These are phyloP conservation scores for Endocalyx cinctus DNA, from an alignment of 2,329 filamentous ascomycete genomes.

Conservation along the genomic window DNA sequence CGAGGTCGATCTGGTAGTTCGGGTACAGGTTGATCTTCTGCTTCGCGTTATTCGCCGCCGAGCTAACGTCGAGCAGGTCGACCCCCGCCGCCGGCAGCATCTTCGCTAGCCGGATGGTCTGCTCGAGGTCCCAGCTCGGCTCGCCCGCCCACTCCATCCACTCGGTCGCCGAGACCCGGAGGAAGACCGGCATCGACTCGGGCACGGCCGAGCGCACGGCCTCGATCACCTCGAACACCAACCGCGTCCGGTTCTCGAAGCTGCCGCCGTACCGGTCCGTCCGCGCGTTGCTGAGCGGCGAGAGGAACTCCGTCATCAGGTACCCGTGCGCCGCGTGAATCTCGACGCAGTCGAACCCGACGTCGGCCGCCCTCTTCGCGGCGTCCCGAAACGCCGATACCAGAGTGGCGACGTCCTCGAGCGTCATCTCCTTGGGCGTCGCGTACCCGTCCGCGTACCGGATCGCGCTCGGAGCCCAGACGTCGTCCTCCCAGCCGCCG, in stretches of 20 bases:
- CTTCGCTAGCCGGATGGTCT: slow-evolving; percentile 56
- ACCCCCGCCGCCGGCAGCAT: slow-evolving; percentile 59
- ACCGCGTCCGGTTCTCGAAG: slow-evolving; percentile 66
- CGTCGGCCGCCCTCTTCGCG: slow-evolving; percentile 32
- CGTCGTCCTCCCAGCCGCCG: slow-evolving; percentile 34
- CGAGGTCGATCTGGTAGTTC: slow-evolving; percentile 63
- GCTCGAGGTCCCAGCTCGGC: slow-evolving; percentile 56
- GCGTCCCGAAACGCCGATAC: slow-evolving; percentile 31
- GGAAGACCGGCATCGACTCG: slow-evolving; percentile 59
- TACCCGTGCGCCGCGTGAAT: slow-evolving; percentile 80
- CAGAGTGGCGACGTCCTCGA: slow-evolving; percentile 29
- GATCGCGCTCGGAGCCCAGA: slow-evolving; percentile 52
- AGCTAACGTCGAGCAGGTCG: slow-evolving; percentile 66
- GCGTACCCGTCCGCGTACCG: slow-evolving; percentile 52
- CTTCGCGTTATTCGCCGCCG: slow-evolving; percentile 53
- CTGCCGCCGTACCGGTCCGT: slow-evolving; percentile 64
- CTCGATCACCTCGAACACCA: slow-evolving; percentile 64
- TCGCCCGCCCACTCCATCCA: slow-evolving; percentile 57
- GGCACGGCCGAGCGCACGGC: slow-evolving; percentile 58
- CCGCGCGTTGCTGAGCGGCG: slow-evolving; percentile 64
- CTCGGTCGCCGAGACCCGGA: slow-evolving; percentile 64
- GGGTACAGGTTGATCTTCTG: slow-evolving; percentile 50
- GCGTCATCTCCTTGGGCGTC: slow-evolving; percentile 54
- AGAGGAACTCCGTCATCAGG: slow-evolving; percentile 65
- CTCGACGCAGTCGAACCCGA: slow-evolving; percentile 61